These are phyloP conservation scores for Aspergillus sergii DNA, from an alignment of 2,329 filamentous ascomycete species.

Conservation along the genomic window DNA sequence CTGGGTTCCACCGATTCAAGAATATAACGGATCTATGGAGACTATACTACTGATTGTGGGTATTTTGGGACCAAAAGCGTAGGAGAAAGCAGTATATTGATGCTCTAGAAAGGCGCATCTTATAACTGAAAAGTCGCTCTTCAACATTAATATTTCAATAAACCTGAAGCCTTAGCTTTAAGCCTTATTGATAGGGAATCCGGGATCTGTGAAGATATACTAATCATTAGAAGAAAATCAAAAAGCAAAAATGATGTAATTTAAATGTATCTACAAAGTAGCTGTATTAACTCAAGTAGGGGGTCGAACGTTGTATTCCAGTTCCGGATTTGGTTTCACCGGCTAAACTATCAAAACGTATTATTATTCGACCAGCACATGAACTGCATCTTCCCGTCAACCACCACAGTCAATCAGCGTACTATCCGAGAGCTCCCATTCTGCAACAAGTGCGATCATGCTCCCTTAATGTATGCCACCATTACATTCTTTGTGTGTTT, in stretches of 20 bases:
- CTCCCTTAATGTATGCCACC: conserved; percentile 18
- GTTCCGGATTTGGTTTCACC: neutral
- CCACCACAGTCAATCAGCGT: conserved; percentile 11
- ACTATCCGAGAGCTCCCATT: neutral
- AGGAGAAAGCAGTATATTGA: neutral
- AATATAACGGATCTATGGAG: neutral
- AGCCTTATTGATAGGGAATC: neutral
- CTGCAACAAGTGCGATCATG: neutral
- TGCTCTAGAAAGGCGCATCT: neutral
- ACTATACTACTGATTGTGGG: neutral
- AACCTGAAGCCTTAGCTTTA: neutral
- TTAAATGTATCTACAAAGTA: no score
- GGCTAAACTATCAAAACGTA: neutral
- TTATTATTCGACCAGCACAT: conserved; percentile 15
- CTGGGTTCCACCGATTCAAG: neutral
- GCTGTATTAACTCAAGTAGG: neutral
- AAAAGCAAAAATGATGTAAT: no score
- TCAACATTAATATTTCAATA: neutral
- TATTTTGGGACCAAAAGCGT: neutral
- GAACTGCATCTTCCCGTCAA: conserved; percentile 13
- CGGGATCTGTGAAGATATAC: neutral
- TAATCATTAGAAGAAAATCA: neutral
- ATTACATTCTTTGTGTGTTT: conserved; percentile 18
- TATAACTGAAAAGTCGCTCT: no score
- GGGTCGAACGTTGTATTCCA: neutral